These are phyloP conservation scores for Candida loeiensis DNA, from an alignment of 805 yeast species.

Conservation along the genomic window DNA sequence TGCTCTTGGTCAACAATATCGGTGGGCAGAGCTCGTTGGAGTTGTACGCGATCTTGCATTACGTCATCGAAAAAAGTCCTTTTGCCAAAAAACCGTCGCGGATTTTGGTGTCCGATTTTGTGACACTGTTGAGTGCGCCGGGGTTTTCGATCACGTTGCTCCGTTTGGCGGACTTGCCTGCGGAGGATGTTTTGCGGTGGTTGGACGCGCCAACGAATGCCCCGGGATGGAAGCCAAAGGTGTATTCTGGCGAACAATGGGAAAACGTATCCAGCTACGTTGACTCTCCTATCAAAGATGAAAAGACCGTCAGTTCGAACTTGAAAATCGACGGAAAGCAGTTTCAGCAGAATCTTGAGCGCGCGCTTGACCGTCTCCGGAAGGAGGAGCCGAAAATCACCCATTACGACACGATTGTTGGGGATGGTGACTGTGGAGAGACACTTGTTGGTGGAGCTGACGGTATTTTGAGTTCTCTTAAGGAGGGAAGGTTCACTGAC, in stretches of 20 bases:
- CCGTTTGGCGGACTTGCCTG: constrained; percentile 54
- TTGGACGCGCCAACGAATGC: constrained; percentile 75
- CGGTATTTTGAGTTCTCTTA: constrained; percentile 53
- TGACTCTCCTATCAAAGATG: constrained; percentile 26
- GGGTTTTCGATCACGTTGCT: constrained; percentile 85
- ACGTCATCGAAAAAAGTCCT: constrained; percentile 51
- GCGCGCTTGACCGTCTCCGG: constrained; percentile 31
- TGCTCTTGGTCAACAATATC: constrained; percentile 73
- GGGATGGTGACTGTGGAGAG: constrained; percentile 97
- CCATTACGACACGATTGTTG: constrained; percentile 80
- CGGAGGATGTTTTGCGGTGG: constrained; percentile 41
- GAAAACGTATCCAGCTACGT: constrained; percentile 19
- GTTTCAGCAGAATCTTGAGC: constrained; percentile 50
- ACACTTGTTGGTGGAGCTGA: constrained; percentile 81
- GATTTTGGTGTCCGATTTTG: constrained; percentile 70
- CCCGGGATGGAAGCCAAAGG: constrained; percentile 71
- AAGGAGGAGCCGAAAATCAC: constrained; percentile 75
- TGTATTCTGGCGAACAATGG: constrained; percentile 31
- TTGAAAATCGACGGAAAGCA: constrained; percentile 35
- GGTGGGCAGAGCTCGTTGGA: constrained; percentile 89
- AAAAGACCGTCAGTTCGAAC: constrained; percentile 23
- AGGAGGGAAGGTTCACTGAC: constrained; percentile 10
- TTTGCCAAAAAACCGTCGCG: constrained; percentile 61
- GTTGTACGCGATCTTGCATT: constrained; percentile 65
- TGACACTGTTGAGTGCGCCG: constrained; percentile 87